Evolutionary conservation across 1,139 yeast genomes (phyloP).

Genomic region (Kurtzmaniella natalensis): DNA sequence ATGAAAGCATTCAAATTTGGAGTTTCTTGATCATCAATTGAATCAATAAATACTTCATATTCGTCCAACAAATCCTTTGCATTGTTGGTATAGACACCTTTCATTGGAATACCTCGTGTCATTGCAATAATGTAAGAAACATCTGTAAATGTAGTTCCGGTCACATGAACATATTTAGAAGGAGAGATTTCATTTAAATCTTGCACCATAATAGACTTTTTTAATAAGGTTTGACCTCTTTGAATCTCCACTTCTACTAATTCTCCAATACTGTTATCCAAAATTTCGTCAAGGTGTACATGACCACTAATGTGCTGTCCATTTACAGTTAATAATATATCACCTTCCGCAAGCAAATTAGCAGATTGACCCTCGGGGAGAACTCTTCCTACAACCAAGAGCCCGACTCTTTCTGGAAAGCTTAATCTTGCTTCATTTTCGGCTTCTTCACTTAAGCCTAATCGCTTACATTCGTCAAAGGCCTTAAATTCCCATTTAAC

Average conservation of each 20-base stretch:
- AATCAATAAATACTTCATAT: constrained; percentile 73
- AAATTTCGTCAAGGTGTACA: constrained; percentile 76
- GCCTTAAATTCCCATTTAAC: constrained; percentile 87
- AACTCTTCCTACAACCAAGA: constrained; percentile 79
- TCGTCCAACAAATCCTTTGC: no score
- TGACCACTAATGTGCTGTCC: constrained; percentile 64
- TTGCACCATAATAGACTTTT: constrained; percentile 54
- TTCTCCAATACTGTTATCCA: constrained; percentile 67
- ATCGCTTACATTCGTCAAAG: constrained; percentile 81
- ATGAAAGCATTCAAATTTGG: constrained; percentile 70
- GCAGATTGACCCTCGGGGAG: constrained; percentile 89
- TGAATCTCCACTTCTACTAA: constrained; percentile 59
- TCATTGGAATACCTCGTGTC: constrained; percentile 75
- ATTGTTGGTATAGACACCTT: constrained; percentile 68
- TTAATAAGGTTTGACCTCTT: constrained; percentile 44
- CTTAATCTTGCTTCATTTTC: constrained; percentile 64
- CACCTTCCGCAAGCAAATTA: constrained; percentile 74
- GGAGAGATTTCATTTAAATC: constrained; percentile 85
- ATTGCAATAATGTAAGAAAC: constrained; percentile 88
- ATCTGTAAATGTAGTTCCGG: constrained; percentile 84
- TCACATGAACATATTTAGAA: constrained; percentile 70
- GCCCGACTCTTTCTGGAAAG: constrained; percentile 76
- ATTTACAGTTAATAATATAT: constrained; percentile 71
- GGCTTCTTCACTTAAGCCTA: constrained; percentile 74
- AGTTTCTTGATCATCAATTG: constrained; percentile 73